Evolutionary conservation across 1,284 basidiomycete genomes (phyloP), one percentile per base, ranked within the genome.

Genomic region (Clitocybe nebularis): DNA sequence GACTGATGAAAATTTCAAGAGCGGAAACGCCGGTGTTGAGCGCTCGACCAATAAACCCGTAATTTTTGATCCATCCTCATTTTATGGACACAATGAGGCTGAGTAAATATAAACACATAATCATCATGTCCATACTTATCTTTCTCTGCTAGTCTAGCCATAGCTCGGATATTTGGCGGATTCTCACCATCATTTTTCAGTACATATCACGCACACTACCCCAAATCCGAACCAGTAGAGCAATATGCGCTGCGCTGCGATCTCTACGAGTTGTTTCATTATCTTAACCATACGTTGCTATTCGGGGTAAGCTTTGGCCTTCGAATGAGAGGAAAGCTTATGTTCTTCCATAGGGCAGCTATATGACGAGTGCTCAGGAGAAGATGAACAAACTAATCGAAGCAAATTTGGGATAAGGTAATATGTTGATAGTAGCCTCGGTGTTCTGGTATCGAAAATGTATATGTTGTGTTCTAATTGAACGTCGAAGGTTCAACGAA

Each of bases 201-300:
- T 17, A 77, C 77, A 19, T 94, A 94, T 55, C 85, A 93, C 52
- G 51, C 77, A 32, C 52, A 83, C 44, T 68, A 77, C 30, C 87
- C 87, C 0, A 84, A 81, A 55, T 74, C 78, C 0, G 71, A 85
- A 39, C 90, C 90, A 2, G 69, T 67, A 2, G 72, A 75, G 3
- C 74, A 92, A 55, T 89, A 91, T 55, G 72, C 75, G 17, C 64
- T 86, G 38, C 75, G 91, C 17, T 72, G 71, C 25, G 77, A 84
- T 45, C 64, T 93, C 20, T 93, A 93, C 56, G 82, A 92, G 62
- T 66, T 93, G 29, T 94, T 89, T 52, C 91, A 94, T 62, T 90
- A 93, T 58, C 67, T 93, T 48, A 94, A 93, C 53, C 88, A 89
- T 54, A 84, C 85, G 0, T 66, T 85, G 5, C 56, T 89, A 4